phyloP scores from a whole-genome alignment of 805 yeast genomes.

The Teunomyces funiuensis region DNA sequence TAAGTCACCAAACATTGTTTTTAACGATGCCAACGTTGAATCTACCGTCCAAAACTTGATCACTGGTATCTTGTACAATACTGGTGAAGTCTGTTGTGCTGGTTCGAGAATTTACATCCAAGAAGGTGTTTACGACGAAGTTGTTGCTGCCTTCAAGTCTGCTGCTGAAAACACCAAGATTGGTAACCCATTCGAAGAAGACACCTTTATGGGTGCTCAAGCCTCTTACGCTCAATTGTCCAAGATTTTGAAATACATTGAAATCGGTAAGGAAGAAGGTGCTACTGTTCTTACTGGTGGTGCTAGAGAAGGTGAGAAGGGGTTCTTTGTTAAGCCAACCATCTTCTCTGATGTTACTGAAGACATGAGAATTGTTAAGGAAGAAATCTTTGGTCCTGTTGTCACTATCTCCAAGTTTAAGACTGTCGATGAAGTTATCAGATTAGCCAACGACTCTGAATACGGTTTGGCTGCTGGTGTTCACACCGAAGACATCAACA shows the following conservation, averaged over 20 bases:
- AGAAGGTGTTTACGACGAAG: slow-evolving; percentile 77
- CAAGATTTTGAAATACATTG: slow-evolving; percentile 73
- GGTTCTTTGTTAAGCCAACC: slow-evolving; percentile 77
- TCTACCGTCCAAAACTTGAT: slow-evolving; percentile 74
- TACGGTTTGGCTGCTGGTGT: slow-evolving; percentile 93
- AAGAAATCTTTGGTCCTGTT: slow-evolving; percentile 95
- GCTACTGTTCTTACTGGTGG: slow-evolving; percentile 85
- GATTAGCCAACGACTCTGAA: slow-evolving; percentile 72
- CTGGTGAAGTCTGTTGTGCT: slow-evolving; percentile 96
- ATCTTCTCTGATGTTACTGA: slow-evolving; percentile 79
- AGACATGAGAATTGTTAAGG: slow-evolving; percentile 73
- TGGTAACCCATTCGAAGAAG: slow-evolving; percentile 83
- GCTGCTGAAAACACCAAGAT: slow-evolving; percentile 59
- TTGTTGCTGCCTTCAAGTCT: slow-evolving; percentile 59
- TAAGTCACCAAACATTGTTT: slow-evolving; percentile 88
- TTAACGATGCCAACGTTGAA: slow-evolving; percentile 79
- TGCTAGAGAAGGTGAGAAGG: slow-evolving; percentile 66
- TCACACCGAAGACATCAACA: slow-evolving; percentile 73
- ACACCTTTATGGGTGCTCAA: slow-evolving; percentile 88
- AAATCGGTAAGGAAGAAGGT: slow-evolving; percentile 79
- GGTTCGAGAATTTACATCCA: slow-evolving; percentile 91
- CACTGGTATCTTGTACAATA: slow-evolving; percentile 84
- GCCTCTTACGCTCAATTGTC: slow-evolving; percentile 77
- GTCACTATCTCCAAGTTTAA: slow-evolving; percentile 79
- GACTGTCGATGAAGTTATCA: slow-evolving; percentile 78